A percentile compares a stretch with the other conserved stretches of the same genome.
These are phyloP conservation scores for Uronychia binucleata DNA, from an alignment of 73 alveolate genomes.

Conservation along the genomic window DNA sequence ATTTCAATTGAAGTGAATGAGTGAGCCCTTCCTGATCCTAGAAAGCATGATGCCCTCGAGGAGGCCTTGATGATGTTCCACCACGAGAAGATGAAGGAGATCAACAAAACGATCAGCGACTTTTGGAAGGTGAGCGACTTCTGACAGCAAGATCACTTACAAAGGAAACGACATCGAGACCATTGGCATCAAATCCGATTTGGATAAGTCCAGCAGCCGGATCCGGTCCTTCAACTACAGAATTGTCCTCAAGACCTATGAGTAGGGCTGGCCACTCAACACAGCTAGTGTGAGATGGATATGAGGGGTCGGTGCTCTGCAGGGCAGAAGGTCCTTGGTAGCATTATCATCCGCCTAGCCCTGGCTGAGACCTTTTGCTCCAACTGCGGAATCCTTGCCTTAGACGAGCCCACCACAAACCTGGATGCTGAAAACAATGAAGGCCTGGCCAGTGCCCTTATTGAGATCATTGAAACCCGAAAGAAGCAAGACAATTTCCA, in stretches of 20 bases:
- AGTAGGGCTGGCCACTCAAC: conserved; percentile 3
- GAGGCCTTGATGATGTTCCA: conserved; percentile 92
- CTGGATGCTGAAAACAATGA: conserved; percentile 95
- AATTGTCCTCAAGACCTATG: conserved; percentile 80
- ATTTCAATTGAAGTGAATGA: conserved; percentile 42
- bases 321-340: conserved; percentile 98
- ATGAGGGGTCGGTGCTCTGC: conserved; percentile 99
- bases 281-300: conserved; percentile 82
- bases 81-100: conserved; percentile 95
- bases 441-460: conserved; percentile 95
- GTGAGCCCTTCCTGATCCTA: neutral
- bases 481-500: conserved; percentile 89
- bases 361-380: conserved; percentile 99
- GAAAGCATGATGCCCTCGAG: conserved; percentile 81
- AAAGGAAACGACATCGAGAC: conserved; percentile 95
- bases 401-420: conserved; percentile 99
- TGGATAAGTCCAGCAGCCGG: conserved; percentile 76
- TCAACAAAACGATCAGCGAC: conserved; percentile 85
- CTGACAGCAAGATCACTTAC: conserved; percentile 82
- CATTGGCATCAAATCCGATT: conserved; percentile 91
- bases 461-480: conserved; percentile 87
- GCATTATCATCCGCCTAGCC: conserved; percentile 98
- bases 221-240: conserved; percentile 88
- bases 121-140: conserved; percentile 75
- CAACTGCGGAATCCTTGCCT: conserved; percentile 96